phyloP scores from a whole-genome alignment of 75 land plant species.

The Cunninghamia lanceolata region DNA sequence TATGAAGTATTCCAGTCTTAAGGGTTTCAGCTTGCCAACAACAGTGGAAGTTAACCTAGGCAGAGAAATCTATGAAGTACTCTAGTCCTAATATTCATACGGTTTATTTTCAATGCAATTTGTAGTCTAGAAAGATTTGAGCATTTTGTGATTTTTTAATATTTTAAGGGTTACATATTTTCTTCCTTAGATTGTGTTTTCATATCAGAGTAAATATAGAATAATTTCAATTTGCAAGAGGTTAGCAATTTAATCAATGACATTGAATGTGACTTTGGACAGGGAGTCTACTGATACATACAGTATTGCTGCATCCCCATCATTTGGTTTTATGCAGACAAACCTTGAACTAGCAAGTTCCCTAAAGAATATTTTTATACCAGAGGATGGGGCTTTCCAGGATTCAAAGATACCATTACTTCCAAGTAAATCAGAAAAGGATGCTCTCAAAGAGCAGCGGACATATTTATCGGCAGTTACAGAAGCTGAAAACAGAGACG shows the following conservation, averaged over 20 bases:
- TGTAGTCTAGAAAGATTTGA: not conserved
- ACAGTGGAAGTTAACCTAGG: not conserved
- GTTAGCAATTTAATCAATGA: not conserved
- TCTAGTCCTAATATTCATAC: not conserved
- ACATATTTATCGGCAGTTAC: not conserved
- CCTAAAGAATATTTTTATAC: not conserved
- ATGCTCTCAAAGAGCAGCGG: constrained; percentile 11
- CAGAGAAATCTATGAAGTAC: not conserved
- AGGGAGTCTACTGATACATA: constrained; percentile 59
- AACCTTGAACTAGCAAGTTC: constrained; percentile 21
- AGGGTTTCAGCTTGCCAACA: not conserved
- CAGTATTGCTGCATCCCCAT: constrained; percentile 62
- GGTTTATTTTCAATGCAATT: not conserved
- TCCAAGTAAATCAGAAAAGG: constrained; percentile 9
- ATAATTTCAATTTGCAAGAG: not conserved
- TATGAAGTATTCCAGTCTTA: not conserved
- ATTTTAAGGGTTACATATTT: not conserved
- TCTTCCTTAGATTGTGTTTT: not conserved
- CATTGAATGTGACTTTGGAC: constrained; percentile 8
- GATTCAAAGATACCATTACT: constrained; percentile 31
- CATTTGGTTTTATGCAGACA: constrained; percentile 31
- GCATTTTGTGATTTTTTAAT: not conserved
- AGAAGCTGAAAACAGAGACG: constrained; percentile 12
- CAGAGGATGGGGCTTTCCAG: constrained; percentile 21
- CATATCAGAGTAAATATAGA: not conserved